Evolutionary conservation across 148 eudicot species (phyloP).

Genomic region (Persicaria tinctoria): DNA sequence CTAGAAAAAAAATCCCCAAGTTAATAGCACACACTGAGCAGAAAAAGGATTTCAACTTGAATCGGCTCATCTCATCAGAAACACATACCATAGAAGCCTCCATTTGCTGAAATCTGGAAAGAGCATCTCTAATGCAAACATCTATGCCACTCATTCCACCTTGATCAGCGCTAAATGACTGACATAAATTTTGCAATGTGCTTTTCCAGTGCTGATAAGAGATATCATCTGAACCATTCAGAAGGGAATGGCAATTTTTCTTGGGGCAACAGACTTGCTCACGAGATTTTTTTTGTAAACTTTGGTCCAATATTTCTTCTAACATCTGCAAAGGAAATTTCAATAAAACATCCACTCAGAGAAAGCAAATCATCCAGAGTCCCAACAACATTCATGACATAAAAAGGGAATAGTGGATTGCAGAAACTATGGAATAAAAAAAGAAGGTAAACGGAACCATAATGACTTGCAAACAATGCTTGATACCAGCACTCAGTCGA

Average conservation of each 20-base stretch:
- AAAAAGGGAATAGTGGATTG: neutral
- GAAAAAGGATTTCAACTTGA: neutral
- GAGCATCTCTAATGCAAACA: conserved; percentile 12
- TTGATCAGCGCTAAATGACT: conserved; percentile 35
- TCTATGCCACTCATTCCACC: conserved; percentile 38
- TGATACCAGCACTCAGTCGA: neutral
- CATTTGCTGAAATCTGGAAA: conserved; percentile 25
- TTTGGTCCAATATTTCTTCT: conserved; percentile 19
- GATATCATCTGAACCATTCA: conserved; percentile 35
- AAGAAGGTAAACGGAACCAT: neutral
- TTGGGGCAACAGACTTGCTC: conserved; percentile 31
- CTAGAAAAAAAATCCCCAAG: conserved; percentile 23
- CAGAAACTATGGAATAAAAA: neutral
- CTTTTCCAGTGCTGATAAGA: conserved; percentile 37
- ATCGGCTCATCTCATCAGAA: neutral
- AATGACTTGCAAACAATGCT: neutral
- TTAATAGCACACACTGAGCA: neutral
- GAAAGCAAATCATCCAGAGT: conserved; percentile 1
- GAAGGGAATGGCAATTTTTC: conserved; percentile 27
- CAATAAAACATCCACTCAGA: conserved; percentile 7
- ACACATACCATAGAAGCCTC: conserved; percentile 30
- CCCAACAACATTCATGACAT: neutral
- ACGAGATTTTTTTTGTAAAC: conserved; percentile 20
- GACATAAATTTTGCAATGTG: conserved; percentile 38
- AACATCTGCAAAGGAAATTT: conserved; percentile 26